A percentile compares a stretch with the other conserved stretches of the same genome.
These are phyloP conservation scores for Gorgonomyces haynaldii DNA, from an alignment of 192 early-diverging fungal genomes.

Conservation along the genomic window DNA sequence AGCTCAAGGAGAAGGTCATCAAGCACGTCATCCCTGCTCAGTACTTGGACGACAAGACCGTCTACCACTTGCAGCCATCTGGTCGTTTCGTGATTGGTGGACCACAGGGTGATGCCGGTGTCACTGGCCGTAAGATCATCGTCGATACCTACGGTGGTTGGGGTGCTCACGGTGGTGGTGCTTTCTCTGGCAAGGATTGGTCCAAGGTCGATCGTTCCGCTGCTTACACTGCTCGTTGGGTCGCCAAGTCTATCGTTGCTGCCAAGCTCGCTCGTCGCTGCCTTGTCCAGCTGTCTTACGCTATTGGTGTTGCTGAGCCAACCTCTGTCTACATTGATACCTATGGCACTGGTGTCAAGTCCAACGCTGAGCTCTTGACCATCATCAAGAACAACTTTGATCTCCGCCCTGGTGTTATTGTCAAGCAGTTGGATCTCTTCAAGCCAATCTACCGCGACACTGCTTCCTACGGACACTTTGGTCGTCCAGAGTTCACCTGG, in stretches of 20 bases:
- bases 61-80: constrained; percentile 97
- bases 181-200: constrained; percentile 99
- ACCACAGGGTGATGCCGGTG: constrained; percentile 98
- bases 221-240: constrained; percentile 95
- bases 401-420: constrained; percentile 95
- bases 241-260: constrained; percentile 92
- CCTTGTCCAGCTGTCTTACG: constrained; percentile 95
- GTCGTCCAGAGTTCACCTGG: constrained; percentile 85
- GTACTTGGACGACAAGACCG: constrained; percentile 74
- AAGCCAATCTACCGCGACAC: constrained; percentile 96
- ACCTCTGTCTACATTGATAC: constrained; percentile 93
- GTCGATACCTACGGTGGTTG: constrained; percentile 89
- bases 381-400: constrained; percentile 99
- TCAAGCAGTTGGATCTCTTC: constrained; percentile 95
- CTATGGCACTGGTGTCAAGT: constrained; percentile 86
- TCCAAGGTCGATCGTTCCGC: constrained; percentile 99
- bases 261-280: constrained; percentile 86
- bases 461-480: constrained; percentile 79
- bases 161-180: constrained; percentile 95
- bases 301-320: constrained; percentile 96
- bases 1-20: constrained; percentile 87
- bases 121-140: constrained; percentile 95
- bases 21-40: constrained; percentile 85
- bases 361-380: constrained; percentile 76
- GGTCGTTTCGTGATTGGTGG: constrained; percentile 99